Evolutionary conservation across 1,284 basidiomycete genomes (phyloP).

Genomic region (Lignosus rhinocerotis): DNA sequence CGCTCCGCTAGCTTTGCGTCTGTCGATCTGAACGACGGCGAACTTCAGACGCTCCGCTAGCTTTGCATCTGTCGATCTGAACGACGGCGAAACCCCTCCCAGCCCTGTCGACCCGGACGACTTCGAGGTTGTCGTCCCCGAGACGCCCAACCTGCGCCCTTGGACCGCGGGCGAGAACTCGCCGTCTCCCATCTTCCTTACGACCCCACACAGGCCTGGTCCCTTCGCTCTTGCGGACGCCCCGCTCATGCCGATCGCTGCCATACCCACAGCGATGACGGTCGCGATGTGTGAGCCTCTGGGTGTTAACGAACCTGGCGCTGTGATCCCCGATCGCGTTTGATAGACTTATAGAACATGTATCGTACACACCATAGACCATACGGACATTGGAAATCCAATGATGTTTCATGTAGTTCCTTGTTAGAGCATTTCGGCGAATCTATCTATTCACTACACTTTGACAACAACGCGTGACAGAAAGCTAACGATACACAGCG

Average conservation of each 20-base stretch:
- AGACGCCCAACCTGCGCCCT: background rate
- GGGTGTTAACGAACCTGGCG: background rate
- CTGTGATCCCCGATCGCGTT: background rate
- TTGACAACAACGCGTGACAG: background rate
- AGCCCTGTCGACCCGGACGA: too few relatives aligned
- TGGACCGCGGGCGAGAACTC: background rate
- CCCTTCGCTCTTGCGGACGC: background rate
- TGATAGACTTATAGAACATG: background rate
- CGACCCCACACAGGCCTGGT: background rate
- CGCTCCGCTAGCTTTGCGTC: conserved; percentile 8
- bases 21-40: conserved; percentile 12
- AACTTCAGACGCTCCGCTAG: background rate
- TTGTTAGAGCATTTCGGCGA: background rate
- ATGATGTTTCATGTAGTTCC: background rate
- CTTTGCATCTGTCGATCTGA: conserved; percentile 14
- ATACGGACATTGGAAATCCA: background rate
- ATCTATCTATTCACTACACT: background rate
- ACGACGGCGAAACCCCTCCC: background rate
- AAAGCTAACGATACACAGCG: conserved; percentile 16
- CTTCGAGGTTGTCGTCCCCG: too few relatives aligned
- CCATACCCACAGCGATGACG: background rate
- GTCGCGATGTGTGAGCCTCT: background rate
- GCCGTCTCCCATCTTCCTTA: background rate
- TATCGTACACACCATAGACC: background rate
- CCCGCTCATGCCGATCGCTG: background rate